Conservation (phyloP, 2,329 filamentous ascomycete genomes). For the Fusarium chaquense region DNA sequence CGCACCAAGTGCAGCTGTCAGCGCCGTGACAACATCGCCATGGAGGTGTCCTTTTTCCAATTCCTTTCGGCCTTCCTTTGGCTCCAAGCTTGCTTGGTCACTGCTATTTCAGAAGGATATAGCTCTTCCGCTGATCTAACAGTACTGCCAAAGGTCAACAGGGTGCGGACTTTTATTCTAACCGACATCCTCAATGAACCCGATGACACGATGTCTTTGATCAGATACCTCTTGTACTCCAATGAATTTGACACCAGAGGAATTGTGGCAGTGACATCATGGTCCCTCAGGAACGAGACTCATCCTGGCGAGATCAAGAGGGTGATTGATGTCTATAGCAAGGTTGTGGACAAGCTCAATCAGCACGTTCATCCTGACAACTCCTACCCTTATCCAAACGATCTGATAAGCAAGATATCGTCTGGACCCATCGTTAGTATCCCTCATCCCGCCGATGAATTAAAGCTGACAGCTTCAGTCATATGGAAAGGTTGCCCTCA, state of each 20-base stretch:
- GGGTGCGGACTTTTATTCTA: constrained; percentile 10
- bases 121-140: not conserved
- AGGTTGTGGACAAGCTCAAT: constrained; percentile 19
- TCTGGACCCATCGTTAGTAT: constrained; percentile 5
- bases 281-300: constrained; percentile 13
- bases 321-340: constrained; percentile 3
- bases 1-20: not conserved
- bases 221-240: constrained; percentile 19
- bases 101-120: not conserved
- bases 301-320: constrained; percentile 14
- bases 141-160: not conserved
- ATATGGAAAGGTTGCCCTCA: constrained; percentile 12
- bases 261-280: constrained; percentile 10
- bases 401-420: not conserved
- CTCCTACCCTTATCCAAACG: not conserved
- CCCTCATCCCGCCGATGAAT: fast-evolving
- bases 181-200: constrained; percentile 14
- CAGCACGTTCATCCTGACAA: constrained; percentile 17
- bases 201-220: constrained; percentile 22
- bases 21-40: not conserved
- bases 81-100: not conserved
- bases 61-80: not conserved
- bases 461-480: not conserved
- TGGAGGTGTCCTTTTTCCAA: not conserved
- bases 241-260: constrained; percentile 19